Percentiles rank a stretch among this genome's conserved stretches.
Evolutionary conservation across 495 filamentous ascomycete genomes (phyloP).

Genomic region (Penicillium crystallinum): DNA sequence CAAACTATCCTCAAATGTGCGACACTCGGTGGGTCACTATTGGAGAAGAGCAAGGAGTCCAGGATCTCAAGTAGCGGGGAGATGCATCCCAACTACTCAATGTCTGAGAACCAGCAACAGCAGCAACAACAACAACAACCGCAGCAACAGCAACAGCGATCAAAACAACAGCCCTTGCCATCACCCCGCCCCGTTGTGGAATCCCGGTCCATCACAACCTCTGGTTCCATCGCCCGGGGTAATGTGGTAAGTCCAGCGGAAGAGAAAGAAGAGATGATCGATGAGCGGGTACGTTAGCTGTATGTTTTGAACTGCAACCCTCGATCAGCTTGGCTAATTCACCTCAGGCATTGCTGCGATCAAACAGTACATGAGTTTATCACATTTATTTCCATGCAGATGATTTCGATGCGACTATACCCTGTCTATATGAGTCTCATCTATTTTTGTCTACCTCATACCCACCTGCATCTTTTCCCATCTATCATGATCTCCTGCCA

Average conservation of each 20-base stretch:
- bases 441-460: constrained; percentile 17
- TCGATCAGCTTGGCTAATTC: constrained; percentile 18
- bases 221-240: constrained; percentile 48
- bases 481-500: constrained; percentile 2
- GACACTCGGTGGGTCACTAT: constrained; percentile 81
- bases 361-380: constrained; percentile 35
- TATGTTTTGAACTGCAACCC: constrained; percentile 9
- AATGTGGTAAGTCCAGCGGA: constrained; percentile 58
- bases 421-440: constrained; percentile 29
- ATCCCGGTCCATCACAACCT: constrained; percentile 57
- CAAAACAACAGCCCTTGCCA: constrained; percentile 19
- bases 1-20: constrained; percentile 97
- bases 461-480: constrained; percentile 9
- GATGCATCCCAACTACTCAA: constrained; percentile 36
- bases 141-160: constrained; percentile 4
- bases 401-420: constrained; percentile 25
- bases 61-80: constrained; percentile 53
- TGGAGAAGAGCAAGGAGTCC: constrained; percentile 64
- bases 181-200: constrained; percentile 43
- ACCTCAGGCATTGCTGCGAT: constrained; percentile 33
- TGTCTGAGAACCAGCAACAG: constrained; percentile 24
- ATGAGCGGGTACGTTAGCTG: constrained; percentile 61
- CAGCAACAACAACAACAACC: constrained; percentile 15
- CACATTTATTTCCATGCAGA: constrained; percentile 19
- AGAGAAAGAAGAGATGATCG: constrained; percentile 59